Evolutionary conservation across 352 stramenopile species (phyloP).

Genomic region (Pythium scleroteichum): DNA sequence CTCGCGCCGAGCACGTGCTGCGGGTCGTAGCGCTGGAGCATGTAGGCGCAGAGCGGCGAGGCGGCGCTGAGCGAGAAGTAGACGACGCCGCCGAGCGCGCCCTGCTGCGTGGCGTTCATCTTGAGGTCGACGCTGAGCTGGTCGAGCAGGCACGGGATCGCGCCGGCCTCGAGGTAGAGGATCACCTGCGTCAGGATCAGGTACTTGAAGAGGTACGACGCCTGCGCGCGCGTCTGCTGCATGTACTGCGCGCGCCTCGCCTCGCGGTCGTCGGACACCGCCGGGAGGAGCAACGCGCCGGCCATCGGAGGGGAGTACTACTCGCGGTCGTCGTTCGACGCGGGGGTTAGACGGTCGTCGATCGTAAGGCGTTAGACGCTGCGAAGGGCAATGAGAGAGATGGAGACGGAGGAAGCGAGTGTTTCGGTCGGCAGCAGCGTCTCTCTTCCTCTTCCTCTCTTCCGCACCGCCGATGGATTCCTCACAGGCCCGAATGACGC

Average conservation of each 20-base stretch:
- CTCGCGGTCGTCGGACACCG: constrained; percentile 20
- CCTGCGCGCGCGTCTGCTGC: constrained; percentile 67
- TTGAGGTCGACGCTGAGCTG: constrained; percentile 72
- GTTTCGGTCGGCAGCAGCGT: too few relatives aligned
- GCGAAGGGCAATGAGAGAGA: too few relatives aligned
- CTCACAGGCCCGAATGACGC: not conserved
- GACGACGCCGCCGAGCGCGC: constrained; percentile 74
- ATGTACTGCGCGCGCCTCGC: constrained; percentile 73
- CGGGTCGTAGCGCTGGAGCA: constrained; percentile 70
- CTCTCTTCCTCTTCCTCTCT: too few relatives aligned
- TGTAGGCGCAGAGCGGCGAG: constrained; percentile 76
- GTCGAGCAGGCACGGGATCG: constrained; percentile 80
- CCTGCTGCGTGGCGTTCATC: constrained; percentile 74
- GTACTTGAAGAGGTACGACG: constrained; percentile 86
- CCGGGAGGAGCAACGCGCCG: constrained; percentile 23
- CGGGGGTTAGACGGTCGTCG: too few relatives aligned
- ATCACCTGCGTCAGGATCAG: constrained; percentile 83
- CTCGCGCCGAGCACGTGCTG: constrained; percentile 64
- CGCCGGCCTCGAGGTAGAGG: constrained; percentile 79
- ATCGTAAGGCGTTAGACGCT: too few relatives aligned
- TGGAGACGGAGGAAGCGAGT: too few relatives aligned
- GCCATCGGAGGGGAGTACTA: constrained; percentile 14
- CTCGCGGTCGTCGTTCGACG: too few relatives aligned
- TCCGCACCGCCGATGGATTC: too few relatives aligned
- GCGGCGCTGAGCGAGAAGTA: constrained; percentile 75